Evolutionary conservation across 192 early-diverging fungal genomes (phyloP).

Genomic region (Podila epicladia): DNA sequence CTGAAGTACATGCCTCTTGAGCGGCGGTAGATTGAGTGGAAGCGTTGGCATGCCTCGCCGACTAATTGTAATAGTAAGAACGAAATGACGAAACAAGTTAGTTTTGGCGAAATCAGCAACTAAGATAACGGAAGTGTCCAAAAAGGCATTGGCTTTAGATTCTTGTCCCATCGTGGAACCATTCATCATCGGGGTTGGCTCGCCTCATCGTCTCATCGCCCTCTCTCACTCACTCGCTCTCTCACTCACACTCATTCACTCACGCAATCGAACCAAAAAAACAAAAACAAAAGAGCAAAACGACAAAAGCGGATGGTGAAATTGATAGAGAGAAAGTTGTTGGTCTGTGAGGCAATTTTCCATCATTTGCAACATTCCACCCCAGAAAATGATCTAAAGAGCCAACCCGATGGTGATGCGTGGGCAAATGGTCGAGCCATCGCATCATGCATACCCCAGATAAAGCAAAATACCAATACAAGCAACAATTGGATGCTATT

Average conservation of each 20-base stretch:
- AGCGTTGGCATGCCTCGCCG: slow-evolving; percentile 58
- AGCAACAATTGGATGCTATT: not conserved
- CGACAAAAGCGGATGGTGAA: not conserved
- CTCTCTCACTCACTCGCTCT: not conserved
- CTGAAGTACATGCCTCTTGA: slow-evolving; percentile 67
- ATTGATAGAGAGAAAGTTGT: not conserved
- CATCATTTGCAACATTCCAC: not conserved
- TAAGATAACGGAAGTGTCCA: too few species aligned
- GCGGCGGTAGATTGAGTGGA: slow-evolving; percentile 64
- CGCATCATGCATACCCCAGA: not conserved
- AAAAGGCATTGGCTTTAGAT: too few species aligned
- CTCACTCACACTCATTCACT: not conserved
- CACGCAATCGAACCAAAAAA: not conserved
- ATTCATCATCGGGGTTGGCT: too few species aligned
- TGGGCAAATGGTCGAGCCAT: not conserved
- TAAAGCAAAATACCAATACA: not conserved
- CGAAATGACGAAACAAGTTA: not conserved
- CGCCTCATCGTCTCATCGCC: too few species aligned
- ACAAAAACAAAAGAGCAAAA: too few species aligned
- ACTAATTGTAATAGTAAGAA: slow-evolving; percentile 32
- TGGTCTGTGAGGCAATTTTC: slow-evolving; percentile 3
- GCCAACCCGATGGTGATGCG: not conserved
- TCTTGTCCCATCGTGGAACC: too few species aligned
- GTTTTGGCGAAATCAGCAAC: not conserved
- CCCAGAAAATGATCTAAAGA: not conserved